These are phyloP conservation scores for Trametes meyenii DNA, from an alignment of 768 basidiomycete genomes.

Conservation along the genomic window DNA sequence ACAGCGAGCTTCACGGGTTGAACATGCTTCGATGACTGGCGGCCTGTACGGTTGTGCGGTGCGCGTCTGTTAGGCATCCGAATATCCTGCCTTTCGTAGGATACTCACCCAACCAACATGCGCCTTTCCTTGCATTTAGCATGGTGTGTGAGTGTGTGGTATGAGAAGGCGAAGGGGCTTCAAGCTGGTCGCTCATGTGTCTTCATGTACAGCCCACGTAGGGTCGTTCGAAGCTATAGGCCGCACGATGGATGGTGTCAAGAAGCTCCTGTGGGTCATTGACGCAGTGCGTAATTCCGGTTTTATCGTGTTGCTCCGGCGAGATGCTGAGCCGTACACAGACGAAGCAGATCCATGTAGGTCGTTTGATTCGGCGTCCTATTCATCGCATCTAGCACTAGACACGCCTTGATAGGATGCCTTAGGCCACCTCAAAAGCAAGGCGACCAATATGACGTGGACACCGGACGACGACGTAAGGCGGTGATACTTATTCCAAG, in stretches of 20 bases:
- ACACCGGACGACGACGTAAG: background rate
- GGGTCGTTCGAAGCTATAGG: constrained; percentile 4
- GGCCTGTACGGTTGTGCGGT: background rate
- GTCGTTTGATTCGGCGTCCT: background rate
- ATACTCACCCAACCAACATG: background rate
- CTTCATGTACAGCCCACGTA: background rate
- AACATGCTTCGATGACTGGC: background rate
- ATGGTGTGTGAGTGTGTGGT: background rate
- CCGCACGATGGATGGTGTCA: background rate
- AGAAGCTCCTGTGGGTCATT: constrained; percentile 9
- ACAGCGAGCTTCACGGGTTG: too few relatives aligned
- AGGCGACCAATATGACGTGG: background rate
- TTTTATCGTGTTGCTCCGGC: background rate
- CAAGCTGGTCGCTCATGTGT: background rate
- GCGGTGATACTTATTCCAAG: background rate
- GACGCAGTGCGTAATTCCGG: background rate
- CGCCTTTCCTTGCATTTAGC: constrained; percentile 1
- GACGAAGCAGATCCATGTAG: constrained; percentile 4
- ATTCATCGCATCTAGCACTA: too few relatives aligned
- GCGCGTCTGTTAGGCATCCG: constrained; percentile 2
- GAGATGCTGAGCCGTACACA: background rate
- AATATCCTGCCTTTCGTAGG: constrained; percentile 1
- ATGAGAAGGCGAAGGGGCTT: background rate
- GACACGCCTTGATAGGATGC: background rate
- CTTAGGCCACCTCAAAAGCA: background rate